Evolutionary conservation across 2,329 filamentous ascomycete genomes (phyloP).

Genomic region (Diplodia corticola): DNA sequence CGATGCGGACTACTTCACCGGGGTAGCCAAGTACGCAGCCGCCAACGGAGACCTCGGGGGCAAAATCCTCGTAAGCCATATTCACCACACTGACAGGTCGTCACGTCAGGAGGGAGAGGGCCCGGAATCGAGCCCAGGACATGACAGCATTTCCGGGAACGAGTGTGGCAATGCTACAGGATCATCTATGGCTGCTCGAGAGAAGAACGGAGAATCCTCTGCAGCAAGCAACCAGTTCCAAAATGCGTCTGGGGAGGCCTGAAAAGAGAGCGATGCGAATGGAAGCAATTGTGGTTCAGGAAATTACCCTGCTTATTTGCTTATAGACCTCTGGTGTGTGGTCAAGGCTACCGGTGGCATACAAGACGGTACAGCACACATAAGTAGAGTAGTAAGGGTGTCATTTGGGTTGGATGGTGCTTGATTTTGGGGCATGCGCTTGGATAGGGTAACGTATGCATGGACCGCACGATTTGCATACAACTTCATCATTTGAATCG

Average conservation of each 20-base stretch:
- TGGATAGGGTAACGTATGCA: too few species aligned
- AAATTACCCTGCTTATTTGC: background rate
- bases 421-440: too few species aligned
- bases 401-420: too few species aligned
- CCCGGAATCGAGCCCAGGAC: background rate
- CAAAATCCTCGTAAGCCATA: background rate
- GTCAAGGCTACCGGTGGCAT: background rate
- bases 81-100: background rate
- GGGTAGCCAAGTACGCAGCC: background rate
- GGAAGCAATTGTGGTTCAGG: background rate
- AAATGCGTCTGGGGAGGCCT: background rate
- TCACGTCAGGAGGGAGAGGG: background rate
- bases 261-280: background rate
- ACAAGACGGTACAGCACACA: too few species aligned
- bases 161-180: background rate
- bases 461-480: background rate
- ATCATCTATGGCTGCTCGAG: background rate
- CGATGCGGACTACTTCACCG: background rate
- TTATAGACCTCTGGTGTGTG: background rate
- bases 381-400: too few species aligned
- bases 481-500: background rate
- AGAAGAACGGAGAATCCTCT: background rate
- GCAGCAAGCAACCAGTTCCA: background rate
- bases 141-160: background rate
- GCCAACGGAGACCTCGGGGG: background rate